Evolutionary conservation across 179 eudicot species (phyloP).

Genomic region (Beta lomatogona): DNA sequence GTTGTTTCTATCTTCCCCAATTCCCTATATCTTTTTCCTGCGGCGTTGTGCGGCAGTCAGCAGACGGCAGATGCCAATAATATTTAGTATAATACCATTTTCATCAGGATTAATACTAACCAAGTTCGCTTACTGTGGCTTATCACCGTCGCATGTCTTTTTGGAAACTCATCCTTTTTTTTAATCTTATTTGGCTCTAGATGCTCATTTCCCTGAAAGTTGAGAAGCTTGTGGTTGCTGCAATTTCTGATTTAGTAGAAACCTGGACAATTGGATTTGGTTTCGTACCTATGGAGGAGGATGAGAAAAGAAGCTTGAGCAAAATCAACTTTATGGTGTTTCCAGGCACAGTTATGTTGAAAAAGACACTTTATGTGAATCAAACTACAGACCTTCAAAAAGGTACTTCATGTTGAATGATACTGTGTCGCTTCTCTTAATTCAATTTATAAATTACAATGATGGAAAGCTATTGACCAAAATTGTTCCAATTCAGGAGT

Average conservation of each 20-base stretch:
- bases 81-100: neutral
- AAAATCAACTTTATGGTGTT: constrained; percentile 86
- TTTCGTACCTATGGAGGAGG: constrained; percentile 61
- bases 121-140: neutral
- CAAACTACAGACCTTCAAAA: constrained; percentile 27
- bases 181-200: constrained; percentile 38
- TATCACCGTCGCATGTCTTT: neutral
- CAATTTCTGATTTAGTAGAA: constrained; percentile 75
- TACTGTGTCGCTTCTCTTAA: neutral
- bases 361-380: constrained; percentile 55
- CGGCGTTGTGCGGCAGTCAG: neutral
- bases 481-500: constrained; percentile 24
- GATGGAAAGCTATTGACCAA: neutral
- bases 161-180: constrained; percentile 4
- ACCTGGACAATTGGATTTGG: constrained; percentile 93
- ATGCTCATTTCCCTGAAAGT: constrained; percentile 81
- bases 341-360: constrained; percentile 90
- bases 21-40: neutral
- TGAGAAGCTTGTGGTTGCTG: constrained; percentile 85
- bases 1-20: neutral
- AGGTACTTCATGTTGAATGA: constrained; percentile 24
- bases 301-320: constrained; percentile 64
- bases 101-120: neutral
- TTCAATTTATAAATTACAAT: neutral
- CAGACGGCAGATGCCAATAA: neutral